Evolutionary conservation across 2,329 filamentous ascomycete genomes (phyloP).

Genomic region (Sarocladium kiliense): DNA sequence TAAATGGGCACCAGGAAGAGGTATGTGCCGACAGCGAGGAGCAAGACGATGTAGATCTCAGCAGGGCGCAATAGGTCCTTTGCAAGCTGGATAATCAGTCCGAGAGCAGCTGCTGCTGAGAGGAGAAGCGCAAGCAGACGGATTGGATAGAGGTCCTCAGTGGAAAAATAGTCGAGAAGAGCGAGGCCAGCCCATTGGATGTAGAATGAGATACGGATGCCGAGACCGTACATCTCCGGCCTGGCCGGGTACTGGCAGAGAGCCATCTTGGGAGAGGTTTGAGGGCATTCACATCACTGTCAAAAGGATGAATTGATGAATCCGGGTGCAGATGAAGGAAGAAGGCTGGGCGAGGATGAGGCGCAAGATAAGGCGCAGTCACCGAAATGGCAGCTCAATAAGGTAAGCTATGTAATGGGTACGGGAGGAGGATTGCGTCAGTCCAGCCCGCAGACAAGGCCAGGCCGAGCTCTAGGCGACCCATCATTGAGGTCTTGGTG

Average conservation of each 20-base stretch:
- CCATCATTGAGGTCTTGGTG: background rate
- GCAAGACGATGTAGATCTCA: conserved; percentile 26
- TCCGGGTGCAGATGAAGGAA: background rate
- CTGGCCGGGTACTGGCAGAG: conserved; percentile 21
- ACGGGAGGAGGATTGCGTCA: conserved; percentile 1
- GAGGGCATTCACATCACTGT: background rate
- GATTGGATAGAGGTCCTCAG: background rate
- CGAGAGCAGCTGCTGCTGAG: conserved; percentile 12
- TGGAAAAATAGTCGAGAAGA: conserved; percentile 10
- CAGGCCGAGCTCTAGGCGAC: conserved; percentile 6
- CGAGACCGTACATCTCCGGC: conserved; percentile 29
- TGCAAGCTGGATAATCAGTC: conserved; percentile 22
- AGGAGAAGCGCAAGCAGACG: conserved; percentile 3
- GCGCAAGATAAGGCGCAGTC: background rate
- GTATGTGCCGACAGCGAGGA: conserved; percentile 25
- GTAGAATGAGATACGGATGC: conserved; percentile 29
- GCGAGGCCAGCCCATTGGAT: conserved; percentile 29
- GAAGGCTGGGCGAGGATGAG: background rate
- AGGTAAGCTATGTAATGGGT: background rate
- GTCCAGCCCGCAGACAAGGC: background rate
- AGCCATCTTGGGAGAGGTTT: conserved; percentile 13
- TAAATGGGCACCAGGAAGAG: conserved; percentile 27
- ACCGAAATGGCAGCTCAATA: background rate
- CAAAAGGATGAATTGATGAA: background rate
- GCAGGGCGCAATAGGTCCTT: conserved; percentile 18